Base-by-base conservation (phyloP, 176 grass and related monocot genomes). In the Phyllostachys edulis region DNA sequence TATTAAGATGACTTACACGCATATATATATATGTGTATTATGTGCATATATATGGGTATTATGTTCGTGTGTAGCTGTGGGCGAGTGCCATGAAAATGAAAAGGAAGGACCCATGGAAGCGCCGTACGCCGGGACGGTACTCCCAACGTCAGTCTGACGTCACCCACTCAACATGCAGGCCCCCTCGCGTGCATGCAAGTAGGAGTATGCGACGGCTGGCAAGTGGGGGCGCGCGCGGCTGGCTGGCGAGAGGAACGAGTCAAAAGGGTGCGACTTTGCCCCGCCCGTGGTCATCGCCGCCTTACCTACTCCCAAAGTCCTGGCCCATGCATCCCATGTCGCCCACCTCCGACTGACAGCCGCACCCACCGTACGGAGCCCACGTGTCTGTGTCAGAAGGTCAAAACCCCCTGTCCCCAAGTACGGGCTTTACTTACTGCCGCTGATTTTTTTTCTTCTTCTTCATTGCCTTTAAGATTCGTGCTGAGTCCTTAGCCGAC, bases 231-330 rank as follows among this genome's bases (percentile, higher is more conserved):
- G 21, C 17, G 12, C 10, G 24, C 57, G 68, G 29, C 29, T 1
- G 1, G 29, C 29, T 34, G 38, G 21, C 3, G 11, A 0, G 34
- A 5, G 15, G 42, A 71, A 5, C 6, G 0, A 9, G 75, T 89
- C 87, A 84, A 85, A 85, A 68, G 61, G 61, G 50, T 20, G 21
- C 61, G 75, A 88, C 86, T 56, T 71, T 64, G 47, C 42, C 17
- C 0, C 16, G 15, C 32, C 45, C 41, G 17, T 63, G 71, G 85
- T 70, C 79, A 45, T 61, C 27, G 37, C 13, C 10, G 9, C 16
- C 23, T 0, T 52, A 14, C 50, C 38, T 5, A 13, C 20, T 6
- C 2, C 12, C 4, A 36, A 2, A 34, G 32, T 34, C 32, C 32
- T 34, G 32, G 32, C 32, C 32, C 32, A 2, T 34, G 32, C 32